These are phyloP conservation scores for Dryas integrifolia DNA, from an alignment of 331 rosid genomes.

Conservation along the genomic window DNA sequence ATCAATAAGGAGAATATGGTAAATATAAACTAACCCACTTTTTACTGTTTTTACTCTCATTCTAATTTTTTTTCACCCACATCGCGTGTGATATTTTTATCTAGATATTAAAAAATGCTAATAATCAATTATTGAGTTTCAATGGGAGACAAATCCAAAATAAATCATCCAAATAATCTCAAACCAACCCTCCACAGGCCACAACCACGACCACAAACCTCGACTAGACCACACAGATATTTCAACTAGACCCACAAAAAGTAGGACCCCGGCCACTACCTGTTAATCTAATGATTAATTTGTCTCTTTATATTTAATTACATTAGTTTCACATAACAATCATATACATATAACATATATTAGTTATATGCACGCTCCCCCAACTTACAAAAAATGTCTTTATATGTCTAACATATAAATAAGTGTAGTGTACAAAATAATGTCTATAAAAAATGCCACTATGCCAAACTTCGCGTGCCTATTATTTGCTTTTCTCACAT, in stretches of 20 bases:
- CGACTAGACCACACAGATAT: not conserved
- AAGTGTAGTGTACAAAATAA: not conserved
- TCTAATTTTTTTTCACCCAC: too few relatives aligned
- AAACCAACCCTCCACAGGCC: not conserved
- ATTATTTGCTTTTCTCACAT: slow-evolving; percentile 3
- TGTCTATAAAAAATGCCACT: not conserved
- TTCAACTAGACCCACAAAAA: slow-evolving; percentile 14
- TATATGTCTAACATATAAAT: not conserved
- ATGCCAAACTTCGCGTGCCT: not conserved
- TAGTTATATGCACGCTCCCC: not conserved
- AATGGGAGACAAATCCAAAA: slow-evolving; percentile 15
- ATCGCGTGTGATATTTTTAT: too few relatives aligned
- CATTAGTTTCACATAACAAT: not conserved
- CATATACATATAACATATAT: not conserved
- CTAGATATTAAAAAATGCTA: not conserved
- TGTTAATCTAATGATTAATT: not conserved
- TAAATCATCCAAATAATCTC: not conserved
- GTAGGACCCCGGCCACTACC: slow-evolving; percentile 8
- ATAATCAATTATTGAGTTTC: not conserved
- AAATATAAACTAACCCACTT: too few relatives aligned
- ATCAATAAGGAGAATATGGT: too few relatives aligned
- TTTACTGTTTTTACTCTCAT: too few relatives aligned
- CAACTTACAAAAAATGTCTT: slow-evolving; percentile 13
- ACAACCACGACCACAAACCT: not conserved
- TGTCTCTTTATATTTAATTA: slow-evolving; percentile 11